A percentile compares a stretch with the other conserved stretches of the same genome.
Conservation (phyloP, 331 rosid species). For the Saraca asoca region DNA sequence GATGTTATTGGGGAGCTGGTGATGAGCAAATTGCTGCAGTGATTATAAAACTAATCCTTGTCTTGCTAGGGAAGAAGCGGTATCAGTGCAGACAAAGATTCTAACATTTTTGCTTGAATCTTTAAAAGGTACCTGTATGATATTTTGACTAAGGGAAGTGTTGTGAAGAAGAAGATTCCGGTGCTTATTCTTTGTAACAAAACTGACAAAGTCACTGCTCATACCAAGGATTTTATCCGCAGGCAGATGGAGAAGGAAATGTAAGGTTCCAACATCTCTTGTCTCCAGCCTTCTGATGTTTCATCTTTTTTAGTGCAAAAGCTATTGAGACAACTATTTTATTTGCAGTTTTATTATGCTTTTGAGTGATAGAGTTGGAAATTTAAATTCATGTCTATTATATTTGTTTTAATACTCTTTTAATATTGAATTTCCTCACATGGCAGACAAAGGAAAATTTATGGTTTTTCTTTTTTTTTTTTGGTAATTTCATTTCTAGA, state of each 20-base stretch:
- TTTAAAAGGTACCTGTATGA: conserved; percentile 75
- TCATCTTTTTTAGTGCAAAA: conserved; percentile 5
- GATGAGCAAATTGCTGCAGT: conserved; percentile 17
- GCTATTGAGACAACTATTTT: too few species aligned
- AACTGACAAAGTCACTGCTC: conserved; percentile 91
- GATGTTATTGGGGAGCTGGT: neutral
- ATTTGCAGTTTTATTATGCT: too few species aligned
- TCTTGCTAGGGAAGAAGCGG: conserved; percentile 1
- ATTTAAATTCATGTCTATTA: too few species aligned
- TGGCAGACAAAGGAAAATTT: too few species aligned
- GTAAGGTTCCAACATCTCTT: conserved; percentile 44
- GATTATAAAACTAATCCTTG: neutral
- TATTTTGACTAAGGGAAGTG: conserved; percentile 78
- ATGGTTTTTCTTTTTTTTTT: neutral
- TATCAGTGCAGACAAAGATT: neutral
- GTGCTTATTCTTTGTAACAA: conserved; percentile 89
- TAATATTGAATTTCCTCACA: too few species aligned
- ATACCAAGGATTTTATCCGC: conserved; percentile 83
- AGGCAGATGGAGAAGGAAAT: conserved; percentile 88
- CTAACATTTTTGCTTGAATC: conserved; percentile 22
- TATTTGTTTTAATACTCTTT: too few species aligned
- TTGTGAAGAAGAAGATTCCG: conserved; percentile 87
- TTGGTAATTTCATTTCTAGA: conserved; percentile 6
- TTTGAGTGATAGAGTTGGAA: too few species aligned
- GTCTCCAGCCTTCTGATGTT: conserved; percentile 9